Percentiles rank a stretch among this genome's conserved stretches.
These are phyloP conservation scores for Sclerotinia subarctica DNA, from an alignment of 2,329 filamentous ascomycete genomes.

Conservation along the genomic window DNA sequence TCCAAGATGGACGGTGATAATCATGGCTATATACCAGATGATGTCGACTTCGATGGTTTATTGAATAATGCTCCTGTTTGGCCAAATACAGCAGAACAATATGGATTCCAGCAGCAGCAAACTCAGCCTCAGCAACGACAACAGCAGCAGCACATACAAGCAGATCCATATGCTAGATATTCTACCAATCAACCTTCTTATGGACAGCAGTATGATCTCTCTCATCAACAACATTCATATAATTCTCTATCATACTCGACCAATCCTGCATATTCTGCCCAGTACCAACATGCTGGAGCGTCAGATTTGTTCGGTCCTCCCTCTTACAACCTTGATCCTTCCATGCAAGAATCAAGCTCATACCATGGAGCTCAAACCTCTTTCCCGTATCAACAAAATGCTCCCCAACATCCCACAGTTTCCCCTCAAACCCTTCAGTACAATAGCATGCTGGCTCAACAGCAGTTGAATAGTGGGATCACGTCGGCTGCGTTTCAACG, in stretches of 20 bases:
- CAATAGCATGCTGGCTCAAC: constrained; percentile 25
- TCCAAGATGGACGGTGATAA: constrained; percentile 35
- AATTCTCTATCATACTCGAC: constrained; percentile 26
- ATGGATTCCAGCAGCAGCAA: constrained; percentile 28
- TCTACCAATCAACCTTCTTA: constrained; percentile 26
- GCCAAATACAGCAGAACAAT: constrained; percentile 28
- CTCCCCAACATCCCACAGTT: constrained; percentile 30
- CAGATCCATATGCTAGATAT: constrained; percentile 32
- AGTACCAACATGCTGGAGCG: constrained; percentile 32
- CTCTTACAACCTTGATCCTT: constrained; percentile 32
- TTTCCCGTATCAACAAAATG: constrained; percentile 31
- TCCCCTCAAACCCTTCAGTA: constrained; percentile 37
- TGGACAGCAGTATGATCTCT: constrained; percentile 28
- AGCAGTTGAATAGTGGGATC: constrained; percentile 27
- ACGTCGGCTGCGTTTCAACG: constrained; percentile 27
- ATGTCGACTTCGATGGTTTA: constrained; percentile 35
- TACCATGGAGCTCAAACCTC: constrained; percentile 31
- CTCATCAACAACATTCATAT: constrained; percentile 32
- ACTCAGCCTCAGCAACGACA: constrained; percentile 1
- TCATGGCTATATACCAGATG: constrained; percentile 33
- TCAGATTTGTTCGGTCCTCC: constrained; percentile 32
- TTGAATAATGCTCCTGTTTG: constrained; percentile 30
- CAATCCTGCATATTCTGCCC: constrained; percentile 34
- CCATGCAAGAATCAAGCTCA: constrained; percentile 29
- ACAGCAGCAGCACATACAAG: constrained; percentile 12